phyloP scores from a whole-genome alignment of 805 yeast genomes.

The Spathaspora gorwiae region DNA sequence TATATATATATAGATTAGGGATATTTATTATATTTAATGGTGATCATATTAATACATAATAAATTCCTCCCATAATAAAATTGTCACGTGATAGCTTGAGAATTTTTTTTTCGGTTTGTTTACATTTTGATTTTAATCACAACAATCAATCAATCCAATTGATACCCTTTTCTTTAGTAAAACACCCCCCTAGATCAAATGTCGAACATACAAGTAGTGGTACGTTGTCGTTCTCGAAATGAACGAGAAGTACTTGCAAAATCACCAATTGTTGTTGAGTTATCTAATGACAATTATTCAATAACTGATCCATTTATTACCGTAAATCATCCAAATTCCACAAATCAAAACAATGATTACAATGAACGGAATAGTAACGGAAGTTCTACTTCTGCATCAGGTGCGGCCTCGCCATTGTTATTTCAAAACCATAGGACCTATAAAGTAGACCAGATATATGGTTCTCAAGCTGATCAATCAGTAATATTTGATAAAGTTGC shows the following conservation, averaged over 20 bases:
- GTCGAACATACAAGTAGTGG: constrained; percentile 48
- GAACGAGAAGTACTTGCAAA: constrained; percentile 39
- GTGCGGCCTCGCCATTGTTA: constrained; percentile 32
- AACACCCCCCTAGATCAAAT: constrained; percentile 10
- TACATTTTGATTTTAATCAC: constrained; percentile 2
- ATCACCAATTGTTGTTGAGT: constrained; percentile 44
- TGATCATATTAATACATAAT: neutral
- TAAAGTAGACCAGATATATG: constrained; percentile 75
- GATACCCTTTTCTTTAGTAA: neutral
- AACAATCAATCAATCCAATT: neutral
- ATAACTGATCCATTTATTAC: constrained; percentile 17
- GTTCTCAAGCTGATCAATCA: constrained; percentile 73
- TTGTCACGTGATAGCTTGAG: neutral
- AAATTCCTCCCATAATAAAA: neutral
- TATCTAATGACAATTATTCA: constrained; percentile 35
- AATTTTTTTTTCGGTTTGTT: constrained; percentile 4
- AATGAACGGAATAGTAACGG: neutral
- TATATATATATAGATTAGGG: neutral
- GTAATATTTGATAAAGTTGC: constrained; percentile 66
- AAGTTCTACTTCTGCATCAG: neutral
- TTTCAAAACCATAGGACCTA: constrained; percentile 47
- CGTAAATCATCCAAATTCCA: constrained; percentile 7
- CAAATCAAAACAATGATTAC: constrained; percentile 1
- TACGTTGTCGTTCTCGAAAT: constrained; percentile 51
- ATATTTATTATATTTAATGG: too few relatives aligned